Evolutionary conservation across 2,329 filamentous ascomycete genomes (phyloP).

Genomic region (Ceratocystis harringtonii): DNA sequence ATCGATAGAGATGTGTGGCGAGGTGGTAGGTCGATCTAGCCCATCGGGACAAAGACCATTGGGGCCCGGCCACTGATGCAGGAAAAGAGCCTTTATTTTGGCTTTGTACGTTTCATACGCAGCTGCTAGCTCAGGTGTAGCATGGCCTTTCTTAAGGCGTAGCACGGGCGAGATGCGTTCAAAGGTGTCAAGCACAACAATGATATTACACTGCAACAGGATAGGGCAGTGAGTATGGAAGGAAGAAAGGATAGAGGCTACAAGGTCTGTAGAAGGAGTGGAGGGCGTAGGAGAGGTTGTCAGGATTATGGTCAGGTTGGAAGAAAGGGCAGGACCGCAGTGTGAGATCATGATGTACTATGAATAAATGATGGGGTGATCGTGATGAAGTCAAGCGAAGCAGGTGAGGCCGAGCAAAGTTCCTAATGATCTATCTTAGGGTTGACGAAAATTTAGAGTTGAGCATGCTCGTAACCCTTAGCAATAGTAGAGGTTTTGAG

Average conservation of each 20-base stretch:
- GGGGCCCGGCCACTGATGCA: slow-evolving; percentile 18
- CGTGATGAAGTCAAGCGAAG: neutral
- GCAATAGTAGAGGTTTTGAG: neutral
- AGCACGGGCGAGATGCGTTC: slow-evolving; percentile 31
- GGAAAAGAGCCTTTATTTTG: slow-evolving; percentile 30
- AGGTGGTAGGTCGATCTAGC: neutral
- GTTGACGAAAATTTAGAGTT: neutral
- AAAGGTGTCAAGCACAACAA: slow-evolving; percentile 39
- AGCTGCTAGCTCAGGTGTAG: slow-evolving; percentile 32
- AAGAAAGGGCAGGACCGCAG: neutral
- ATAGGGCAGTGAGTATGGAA: slow-evolving; percentile 30
- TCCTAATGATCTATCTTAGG: neutral
- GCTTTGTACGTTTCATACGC: slow-evolving; percentile 32
- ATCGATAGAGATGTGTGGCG: slow-evolving; percentile 17
- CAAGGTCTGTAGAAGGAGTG: slow-evolving; percentile 36
- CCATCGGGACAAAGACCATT: too few species aligned
- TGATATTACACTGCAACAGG: slow-evolving; percentile 30
- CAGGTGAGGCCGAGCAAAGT: neutral
- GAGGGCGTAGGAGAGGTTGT: slow-evolving; percentile 43
- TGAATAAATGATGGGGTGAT: too few species aligned
- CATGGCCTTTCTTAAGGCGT: slow-evolving; percentile 39
- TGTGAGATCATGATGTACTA: too few species aligned
- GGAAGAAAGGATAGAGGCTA: slow-evolving; percentile 33
- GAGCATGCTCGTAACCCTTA: neutral
- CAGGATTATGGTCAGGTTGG: slow-evolving; percentile 28